phyloP scores from a whole-genome alignment of 75 land plant species.

The Azolla pinnata region DNA sequence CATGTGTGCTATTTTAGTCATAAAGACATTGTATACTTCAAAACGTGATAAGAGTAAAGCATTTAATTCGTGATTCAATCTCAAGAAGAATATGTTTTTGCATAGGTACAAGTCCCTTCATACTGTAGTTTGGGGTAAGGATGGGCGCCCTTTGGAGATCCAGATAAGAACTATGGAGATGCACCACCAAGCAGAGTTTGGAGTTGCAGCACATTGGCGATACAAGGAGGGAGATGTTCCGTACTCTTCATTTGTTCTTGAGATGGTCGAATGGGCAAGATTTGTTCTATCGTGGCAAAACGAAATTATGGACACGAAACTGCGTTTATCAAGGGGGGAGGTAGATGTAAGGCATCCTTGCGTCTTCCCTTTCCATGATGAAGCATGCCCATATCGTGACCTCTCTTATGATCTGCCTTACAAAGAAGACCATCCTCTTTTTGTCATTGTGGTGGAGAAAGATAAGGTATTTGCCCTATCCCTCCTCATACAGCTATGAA shows the following conservation, averaged over 20 bases:
- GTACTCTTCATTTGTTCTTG: slow-evolving; percentile 63
- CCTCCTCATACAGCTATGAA: no score
- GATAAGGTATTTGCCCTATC: slow-evolving; percentile 75
- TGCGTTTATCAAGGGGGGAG: slow-evolving; percentile 27
- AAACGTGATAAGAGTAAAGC: no score
- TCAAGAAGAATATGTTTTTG: no score
- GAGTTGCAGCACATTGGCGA: slow-evolving; percentile 95
- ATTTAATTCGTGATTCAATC: no score
- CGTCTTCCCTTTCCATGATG: slow-evolving; percentile 62
- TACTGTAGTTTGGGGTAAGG: slow-evolving; percentile 73
- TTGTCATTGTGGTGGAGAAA: slow-evolving; percentile 66
- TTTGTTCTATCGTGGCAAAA: slow-evolving; percentile 91
- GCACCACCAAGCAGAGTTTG: slow-evolving; percentile 92
- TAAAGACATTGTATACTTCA: no score
- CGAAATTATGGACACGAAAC: slow-evolving; percentile 62
- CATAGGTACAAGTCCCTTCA: slow-evolving; percentile 91
- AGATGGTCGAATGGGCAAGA: slow-evolving; percentile 92
- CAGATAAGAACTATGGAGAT: slow-evolving; percentile 84
- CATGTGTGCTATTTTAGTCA: no score
- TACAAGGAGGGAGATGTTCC: slow-evolving; percentile 74
- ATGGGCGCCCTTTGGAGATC: slow-evolving; percentile 71
- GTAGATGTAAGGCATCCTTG: slow-evolving; percentile 47
- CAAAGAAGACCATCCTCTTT: slow-evolving; percentile 61
- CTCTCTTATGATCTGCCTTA: slow-evolving; percentile 26
- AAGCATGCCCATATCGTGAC: slow-evolving; percentile 45